Evolutionary conservation across 305 asterid genomes (phyloP).

Genomic region (Fraxinus albicans): DNA sequence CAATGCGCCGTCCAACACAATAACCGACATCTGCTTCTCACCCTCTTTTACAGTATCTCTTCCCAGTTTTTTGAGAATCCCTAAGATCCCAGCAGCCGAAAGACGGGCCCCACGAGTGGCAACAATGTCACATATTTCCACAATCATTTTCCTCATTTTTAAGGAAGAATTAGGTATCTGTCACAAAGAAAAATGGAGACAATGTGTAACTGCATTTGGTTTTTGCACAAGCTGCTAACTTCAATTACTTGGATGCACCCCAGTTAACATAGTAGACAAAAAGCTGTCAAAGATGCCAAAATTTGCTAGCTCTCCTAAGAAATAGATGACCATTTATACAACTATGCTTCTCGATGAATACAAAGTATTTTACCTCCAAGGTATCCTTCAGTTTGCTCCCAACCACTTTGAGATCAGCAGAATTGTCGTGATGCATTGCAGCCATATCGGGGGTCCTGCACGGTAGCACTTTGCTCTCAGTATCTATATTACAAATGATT

Average conservation of each 20-base stretch:
- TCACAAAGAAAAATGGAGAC: not conserved
- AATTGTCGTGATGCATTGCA: constrained; percentile 82
- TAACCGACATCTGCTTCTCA: constrained; percentile 52
- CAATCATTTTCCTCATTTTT: constrained; percentile 58
- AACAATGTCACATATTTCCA: constrained; percentile 62
- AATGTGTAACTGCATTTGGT: not conserved
- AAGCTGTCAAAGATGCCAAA: not conserved
- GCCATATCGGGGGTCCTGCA: constrained; percentile 90
- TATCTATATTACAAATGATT: not conserved
- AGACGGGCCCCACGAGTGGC: constrained; percentile 90
- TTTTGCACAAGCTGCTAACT: not conserved
- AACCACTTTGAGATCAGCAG: constrained; percentile 83
- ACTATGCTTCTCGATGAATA: not conserved
- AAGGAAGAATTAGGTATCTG: constrained; percentile 63
- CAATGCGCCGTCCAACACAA: constrained; percentile 82
- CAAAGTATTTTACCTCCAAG: constrained; percentile 56
- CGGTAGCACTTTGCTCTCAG: not conserved
- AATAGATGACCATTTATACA: not conserved
- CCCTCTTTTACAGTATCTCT: constrained; percentile 51
- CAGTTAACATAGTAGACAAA: not conserved
- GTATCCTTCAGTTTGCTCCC: constrained; percentile 67
- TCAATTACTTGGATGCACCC: not conserved
- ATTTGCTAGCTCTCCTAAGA: not conserved
- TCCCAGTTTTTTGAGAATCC: constrained; percentile 77
- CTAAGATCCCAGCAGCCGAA: constrained; percentile 72